Conservation (phyloP, 106 monocot genomes). For the Platanthera zijinensis region DNA sequence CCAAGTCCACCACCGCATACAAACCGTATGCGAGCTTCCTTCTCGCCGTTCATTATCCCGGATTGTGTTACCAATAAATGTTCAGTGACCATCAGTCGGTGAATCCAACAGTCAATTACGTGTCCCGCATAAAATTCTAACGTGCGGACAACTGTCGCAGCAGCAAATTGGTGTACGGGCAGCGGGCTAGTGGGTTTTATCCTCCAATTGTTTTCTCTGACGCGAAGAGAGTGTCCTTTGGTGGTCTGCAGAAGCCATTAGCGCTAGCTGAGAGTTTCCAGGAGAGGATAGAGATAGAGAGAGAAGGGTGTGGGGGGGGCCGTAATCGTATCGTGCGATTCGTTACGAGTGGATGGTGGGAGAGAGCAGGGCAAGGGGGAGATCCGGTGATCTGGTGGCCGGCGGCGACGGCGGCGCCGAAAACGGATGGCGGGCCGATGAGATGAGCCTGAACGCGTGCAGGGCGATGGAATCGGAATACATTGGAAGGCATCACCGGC, state of each 20-base stretch:
- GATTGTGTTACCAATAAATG: neutral
- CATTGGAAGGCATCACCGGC: conserved; percentile 38
- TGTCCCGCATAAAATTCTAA: neutral
- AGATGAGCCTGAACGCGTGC: conserved; percentile 12
- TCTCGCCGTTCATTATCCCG: conserved; percentile 1
- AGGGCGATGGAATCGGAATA: conserved; percentile 27
- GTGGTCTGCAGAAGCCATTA: neutral
- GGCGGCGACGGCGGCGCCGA: neutral
- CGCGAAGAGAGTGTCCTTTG: neutral
- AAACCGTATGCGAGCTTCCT: neutral
- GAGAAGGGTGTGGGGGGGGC: neutral
- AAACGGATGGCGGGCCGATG: conserved; percentile 17
- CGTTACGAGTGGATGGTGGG: conserved; percentile 6
- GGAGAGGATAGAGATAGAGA: neutral
- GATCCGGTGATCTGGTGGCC: neutral
- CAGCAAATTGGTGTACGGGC: neutral
- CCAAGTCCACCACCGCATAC: neutral
- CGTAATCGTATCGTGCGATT: neutral
- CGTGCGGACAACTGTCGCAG: neutral
- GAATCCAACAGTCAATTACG: neutral
- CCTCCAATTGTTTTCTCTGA: neutral
- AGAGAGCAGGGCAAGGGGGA: neutral
- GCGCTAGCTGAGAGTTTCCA: neutral
- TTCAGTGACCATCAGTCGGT: neutral
- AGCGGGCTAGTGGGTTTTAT: neutral